Evolutionary conservation across 2,329 filamentous ascomycete genomes (phyloP).

Genomic region (Ophiostoma quercus): DNA sequence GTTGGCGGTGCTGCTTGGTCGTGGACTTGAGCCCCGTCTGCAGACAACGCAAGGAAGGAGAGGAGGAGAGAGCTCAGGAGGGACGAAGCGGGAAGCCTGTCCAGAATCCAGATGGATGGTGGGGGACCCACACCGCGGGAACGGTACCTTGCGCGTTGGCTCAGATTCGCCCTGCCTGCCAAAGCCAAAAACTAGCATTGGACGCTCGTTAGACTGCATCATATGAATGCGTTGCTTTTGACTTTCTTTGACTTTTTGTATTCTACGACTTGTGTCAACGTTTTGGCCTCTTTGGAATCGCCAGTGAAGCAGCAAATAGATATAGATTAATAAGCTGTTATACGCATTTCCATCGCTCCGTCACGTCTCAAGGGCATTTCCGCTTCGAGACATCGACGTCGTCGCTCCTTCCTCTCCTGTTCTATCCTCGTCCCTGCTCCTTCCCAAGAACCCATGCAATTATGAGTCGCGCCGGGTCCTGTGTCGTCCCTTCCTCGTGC

Average conservation of each 20-base stretch:
- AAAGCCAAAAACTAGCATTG: conserved; percentile 8
- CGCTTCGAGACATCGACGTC: background rate
- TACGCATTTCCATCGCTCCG: background rate
- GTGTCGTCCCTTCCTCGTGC: conserved; percentile 20
- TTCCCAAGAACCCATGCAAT: conserved; percentile 17
- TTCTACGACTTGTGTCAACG: background rate
- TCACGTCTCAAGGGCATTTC: background rate
- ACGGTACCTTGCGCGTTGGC: conserved; percentile 29
- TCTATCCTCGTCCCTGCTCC: conserved; percentile 14
- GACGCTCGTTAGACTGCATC: conserved; percentile 13
- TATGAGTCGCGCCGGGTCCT: conserved; percentile 16
- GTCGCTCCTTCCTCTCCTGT: background rate
- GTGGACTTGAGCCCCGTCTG: conserved; percentile 15
- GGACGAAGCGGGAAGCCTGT: conserved; percentile 21
- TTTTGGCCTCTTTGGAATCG: background rate
- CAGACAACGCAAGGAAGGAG: conserved; percentile 16
- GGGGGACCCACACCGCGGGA: conserved; percentile 30
- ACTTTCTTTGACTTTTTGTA: background rate
- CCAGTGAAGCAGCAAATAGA: background rate
- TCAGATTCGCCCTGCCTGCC: conserved; percentile 15
- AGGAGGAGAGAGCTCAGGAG: conserved; percentile 19
- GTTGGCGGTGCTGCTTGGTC: background rate
- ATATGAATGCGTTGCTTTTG: conserved; percentile 10
- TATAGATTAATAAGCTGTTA: background rate
- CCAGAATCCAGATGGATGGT: conserved; percentile 22